These are phyloP conservation scores for Stipa capillata DNA, from an alignment of 176 grass and related monocot species.

Conservation along the genomic window DNA sequence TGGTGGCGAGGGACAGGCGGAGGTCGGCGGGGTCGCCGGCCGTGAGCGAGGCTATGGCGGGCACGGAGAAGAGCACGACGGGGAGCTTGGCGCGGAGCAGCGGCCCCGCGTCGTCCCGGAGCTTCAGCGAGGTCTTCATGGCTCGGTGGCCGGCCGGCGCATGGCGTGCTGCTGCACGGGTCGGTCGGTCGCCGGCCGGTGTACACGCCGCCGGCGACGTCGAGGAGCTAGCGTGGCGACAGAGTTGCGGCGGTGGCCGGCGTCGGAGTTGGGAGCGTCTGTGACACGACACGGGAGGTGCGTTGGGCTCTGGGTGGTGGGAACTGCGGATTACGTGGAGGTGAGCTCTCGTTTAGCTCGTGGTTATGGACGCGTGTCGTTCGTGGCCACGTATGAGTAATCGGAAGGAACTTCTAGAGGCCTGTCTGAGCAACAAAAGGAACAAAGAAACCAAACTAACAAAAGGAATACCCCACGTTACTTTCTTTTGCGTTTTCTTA, in stretches of 20 bases:
- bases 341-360: not conserved
- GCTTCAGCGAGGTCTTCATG: constrained; percentile 24
- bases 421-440: no score
- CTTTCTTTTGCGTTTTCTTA: no score
- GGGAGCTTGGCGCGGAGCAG: constrained; percentile 17
- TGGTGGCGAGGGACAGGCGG: constrained; percentile 1
- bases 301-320: not conserved
- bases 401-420: no score
- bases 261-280: not conserved
- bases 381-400: not conserved
- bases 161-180: not conserved
- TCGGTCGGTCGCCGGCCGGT: not conserved
- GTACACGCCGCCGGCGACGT: not conserved
- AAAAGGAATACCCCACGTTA: no score
- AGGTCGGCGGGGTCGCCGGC: not conserved
- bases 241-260: not conserved
- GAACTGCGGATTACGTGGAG: not conserved
- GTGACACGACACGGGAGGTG: not conserved
- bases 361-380: not conserved
- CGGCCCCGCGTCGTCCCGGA: not conserved
- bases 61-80: not conserved
- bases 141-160: not conserved
- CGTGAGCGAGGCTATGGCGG: not conserved
- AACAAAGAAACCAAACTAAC: no score
- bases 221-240: not conserved